Conservation (phyloP, 2,329 filamentous ascomycete species). For the Botrytis squamosa region DNA sequence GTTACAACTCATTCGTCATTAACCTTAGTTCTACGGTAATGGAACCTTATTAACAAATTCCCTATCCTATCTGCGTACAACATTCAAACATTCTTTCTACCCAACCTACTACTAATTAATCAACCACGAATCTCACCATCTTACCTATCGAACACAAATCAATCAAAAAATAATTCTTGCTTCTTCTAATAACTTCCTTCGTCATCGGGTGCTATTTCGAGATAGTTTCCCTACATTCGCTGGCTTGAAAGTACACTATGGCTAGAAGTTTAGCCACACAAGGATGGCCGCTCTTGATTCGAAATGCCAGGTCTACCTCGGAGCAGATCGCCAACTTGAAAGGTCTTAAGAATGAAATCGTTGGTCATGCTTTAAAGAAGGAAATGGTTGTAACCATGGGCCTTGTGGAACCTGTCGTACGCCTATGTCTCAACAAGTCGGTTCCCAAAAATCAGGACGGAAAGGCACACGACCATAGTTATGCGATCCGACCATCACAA, state of each 20-base stretch:
- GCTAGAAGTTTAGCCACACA: constrained; percentile 20
- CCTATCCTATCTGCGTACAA: neutral
- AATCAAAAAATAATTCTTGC: neutral
- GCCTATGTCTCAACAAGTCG: constrained; percentile 47
- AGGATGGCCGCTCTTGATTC: constrained; percentile 54
- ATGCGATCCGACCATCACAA: constrained; percentile 43
- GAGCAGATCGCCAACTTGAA: constrained; percentile 63
- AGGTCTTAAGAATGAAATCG: constrained; percentile 80
- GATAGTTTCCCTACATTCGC: neutral
- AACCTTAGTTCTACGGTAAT: neutral
- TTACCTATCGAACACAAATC: constrained; percentile 2
- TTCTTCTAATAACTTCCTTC: neutral
- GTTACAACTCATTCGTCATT: neutral
- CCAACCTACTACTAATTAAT: neutral
- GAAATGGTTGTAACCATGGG: constrained; percentile 72
- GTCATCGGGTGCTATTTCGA: neutral
- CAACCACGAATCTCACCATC: neutral
- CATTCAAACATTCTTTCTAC: neutral
- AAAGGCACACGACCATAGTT: constrained; percentile 49
- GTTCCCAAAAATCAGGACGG: constrained; percentile 45
- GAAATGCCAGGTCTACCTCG: constrained; percentile 50
- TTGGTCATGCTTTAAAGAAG: constrained; percentile 86
- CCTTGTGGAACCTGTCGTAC: constrained; percentile 60
- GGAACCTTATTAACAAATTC: neutral
- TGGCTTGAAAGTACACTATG: constrained; percentile 2